Percentiles rank a stretch among this genome's conserved stretches.
phyloP scores from a whole-genome alignment of 179 eudicot species.

The Pouteria campechiana region DNA sequence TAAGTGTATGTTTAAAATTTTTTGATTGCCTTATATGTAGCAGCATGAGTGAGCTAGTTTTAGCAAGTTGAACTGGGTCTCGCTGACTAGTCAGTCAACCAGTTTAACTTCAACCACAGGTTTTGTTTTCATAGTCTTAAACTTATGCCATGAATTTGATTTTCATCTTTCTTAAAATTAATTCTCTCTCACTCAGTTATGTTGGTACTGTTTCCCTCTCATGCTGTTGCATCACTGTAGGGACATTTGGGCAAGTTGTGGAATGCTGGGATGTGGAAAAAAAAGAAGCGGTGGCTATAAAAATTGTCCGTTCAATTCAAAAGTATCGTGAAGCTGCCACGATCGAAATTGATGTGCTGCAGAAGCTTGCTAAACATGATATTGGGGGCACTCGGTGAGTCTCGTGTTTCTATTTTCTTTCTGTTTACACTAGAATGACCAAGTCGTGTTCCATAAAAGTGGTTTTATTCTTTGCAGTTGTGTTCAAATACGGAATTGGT shows the following conservation, averaged over 20 bases:
- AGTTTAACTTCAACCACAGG: too few relatives aligned
- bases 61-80: too few relatives aligned
- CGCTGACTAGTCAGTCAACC: too few relatives aligned
- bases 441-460: constrained; percentile 22
- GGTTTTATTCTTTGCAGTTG: constrained; percentile 48
- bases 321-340: constrained; percentile 75
- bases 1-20: too few relatives aligned
- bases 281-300: constrained; percentile 62
- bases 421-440: constrained; percentile 1
- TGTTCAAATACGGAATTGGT: constrained; percentile 74
- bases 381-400: constrained; percentile 46
- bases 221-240: constrained; percentile 13
- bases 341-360: constrained; percentile 58
- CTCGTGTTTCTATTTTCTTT: constrained; percentile 4
- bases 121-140: too few relatives aligned
- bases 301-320: constrained; percentile 49
- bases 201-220: not conserved
- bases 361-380: constrained; percentile 47
- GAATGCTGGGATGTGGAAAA: constrained; percentile 54
- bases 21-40: too few relatives aligned
- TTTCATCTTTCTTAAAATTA: too few relatives aligned
- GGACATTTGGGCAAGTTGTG: constrained; percentile 63
- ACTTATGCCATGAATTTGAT: too few relatives aligned
- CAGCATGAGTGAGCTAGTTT: too few relatives aligned
- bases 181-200: too few relatives aligned